Base-by-base conservation (phyloP, 208 protist species). In the Trypanosoma mega region DNA sequence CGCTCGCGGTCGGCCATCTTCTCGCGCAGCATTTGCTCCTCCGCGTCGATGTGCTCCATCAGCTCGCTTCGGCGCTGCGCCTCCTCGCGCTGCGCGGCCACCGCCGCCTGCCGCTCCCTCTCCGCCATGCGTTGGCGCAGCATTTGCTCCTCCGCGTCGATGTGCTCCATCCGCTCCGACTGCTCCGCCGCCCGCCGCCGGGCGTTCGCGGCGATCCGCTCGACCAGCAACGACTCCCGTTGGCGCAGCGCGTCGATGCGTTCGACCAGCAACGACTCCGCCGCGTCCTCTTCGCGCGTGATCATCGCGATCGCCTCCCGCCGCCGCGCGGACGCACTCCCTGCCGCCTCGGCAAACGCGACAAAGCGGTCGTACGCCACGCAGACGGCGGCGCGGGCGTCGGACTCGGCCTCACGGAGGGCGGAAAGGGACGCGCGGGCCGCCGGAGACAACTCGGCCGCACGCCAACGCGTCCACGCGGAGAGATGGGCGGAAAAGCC, bases 231-330 rank as follows among this genome's bases (percentile, higher is more conserved):
- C n/a, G 58, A 55, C 39, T 73, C 59, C 23, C 68, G 64, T 24
- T 34, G 34, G 11, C 72, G 67, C 24, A 82, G 59, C 12, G 31
- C 29, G 3, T 70, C 52, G 30, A 78, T 59, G 24, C 45, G 37
- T 33, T 61, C 47, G 43, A 77, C 59, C 50, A 75, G 61, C 44
- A 50, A 43, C 7, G 27, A 46, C 5, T 61, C 46, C 2, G 63
- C 50, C 37, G 63, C 56, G 12, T 61, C 63, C 62, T 94, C 74
- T 56, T 94, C 78, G 7, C 69, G 68, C 63, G 85, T 81, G 8
- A 91, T 78, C 79, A 94, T 83, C 20, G 56, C 60, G 49, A 91
- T 94, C 8, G 83, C 83, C 52, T 85, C 79, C 12, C 45, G 76
- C 1, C 87, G 53, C 79, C 80, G 87, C 70, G 76, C 71, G 50